Conservation (phyloP, 192 early-diverging fungal species). For the Diversispora eburnea region DNA sequence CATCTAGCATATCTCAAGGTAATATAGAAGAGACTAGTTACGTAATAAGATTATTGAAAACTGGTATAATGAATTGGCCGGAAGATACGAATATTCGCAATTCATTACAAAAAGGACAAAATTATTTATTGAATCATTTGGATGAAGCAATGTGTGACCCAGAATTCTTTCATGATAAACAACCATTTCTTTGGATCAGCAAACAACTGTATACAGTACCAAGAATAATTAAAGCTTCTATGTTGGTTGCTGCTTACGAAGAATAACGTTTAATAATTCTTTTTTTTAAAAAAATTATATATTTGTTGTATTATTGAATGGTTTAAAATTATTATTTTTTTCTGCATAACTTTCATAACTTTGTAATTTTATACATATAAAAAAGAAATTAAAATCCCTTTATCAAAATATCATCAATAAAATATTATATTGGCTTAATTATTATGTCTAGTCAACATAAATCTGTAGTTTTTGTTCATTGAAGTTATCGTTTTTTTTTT, state of each 20-base stretch:
- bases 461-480: no score
- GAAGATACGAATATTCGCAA: not conserved
- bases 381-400: no score
- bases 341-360: no score
- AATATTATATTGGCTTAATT: no score
- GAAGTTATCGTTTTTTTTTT: no score
- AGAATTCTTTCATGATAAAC: slow-evolving; percentile 13
- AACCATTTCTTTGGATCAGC: slow-evolving; percentile 13
- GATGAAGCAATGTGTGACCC: slow-evolving; percentile 9
- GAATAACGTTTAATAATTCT: no score
- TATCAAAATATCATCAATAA: no score
- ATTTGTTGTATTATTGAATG: no score
- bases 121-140: not conserved
- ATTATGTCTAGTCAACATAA: no score
- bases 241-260: not conserved
- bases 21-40: slow-evolving; percentile 23
- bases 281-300: no score
- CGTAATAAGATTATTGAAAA: slow-evolving; percentile 10
- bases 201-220: slow-evolving; percentile 18
- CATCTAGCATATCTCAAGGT: not conserved
- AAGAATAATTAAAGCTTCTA: not conserved
- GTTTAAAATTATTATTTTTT: no score
- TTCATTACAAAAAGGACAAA: not conserved
- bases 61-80: not conserved
- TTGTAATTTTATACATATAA: no score